Base-by-base conservation (phyloP, 2,329 filamentous ascomycete genomes). In the Verticillium klebahnii region DNA sequence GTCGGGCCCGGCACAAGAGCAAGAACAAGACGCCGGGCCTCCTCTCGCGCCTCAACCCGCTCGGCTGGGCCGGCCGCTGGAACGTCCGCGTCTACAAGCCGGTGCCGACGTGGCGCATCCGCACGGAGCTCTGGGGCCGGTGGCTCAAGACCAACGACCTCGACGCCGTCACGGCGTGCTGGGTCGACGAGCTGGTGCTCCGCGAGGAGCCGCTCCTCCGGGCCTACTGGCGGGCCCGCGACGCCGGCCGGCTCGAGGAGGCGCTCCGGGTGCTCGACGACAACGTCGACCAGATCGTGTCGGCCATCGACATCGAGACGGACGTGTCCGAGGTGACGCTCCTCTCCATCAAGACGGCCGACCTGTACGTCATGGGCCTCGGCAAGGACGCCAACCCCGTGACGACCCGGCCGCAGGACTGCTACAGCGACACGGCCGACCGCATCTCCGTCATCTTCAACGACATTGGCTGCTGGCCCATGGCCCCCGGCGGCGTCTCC, bases 401-500 rank as follows among this genome's bases (percentile, higher is more conserved):
- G 29, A 78, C 75, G 3, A 74, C 71, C 15, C 70, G 72, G 12
- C 75, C 75, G 1, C 69, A 77, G 45, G 74, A 78, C 62, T 75
- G 74, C 61, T 80, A 79, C 62, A 74, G 72, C 11, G 81, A 84
- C 63, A 83, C 78, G 1, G 71, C 76, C 14, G 75, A 79, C 31
- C 77, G 74, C 3, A 75, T 83, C 4, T 82, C 82, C 36, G 80
- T 84, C 59, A 78, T 84, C 64, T 81, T 82, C 65, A 75, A 73
- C 62, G 81, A 84, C 65, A 82, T 77, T 25, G 81, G 81, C 14
- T 83, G 80, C 63, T 83, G 80, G 80, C 80, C 80, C 1, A 80
- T 82, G 62, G 79, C 80, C 62, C 80, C 80, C 37, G 82, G 82
- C 62, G 82, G 82, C 66, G 82, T 85, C 15, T 84, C 82, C 40